Evolutionary conservation across 2,329 filamentous ascomycete genomes (phyloP).

Genomic region (Ophiostoma ips): DNA sequence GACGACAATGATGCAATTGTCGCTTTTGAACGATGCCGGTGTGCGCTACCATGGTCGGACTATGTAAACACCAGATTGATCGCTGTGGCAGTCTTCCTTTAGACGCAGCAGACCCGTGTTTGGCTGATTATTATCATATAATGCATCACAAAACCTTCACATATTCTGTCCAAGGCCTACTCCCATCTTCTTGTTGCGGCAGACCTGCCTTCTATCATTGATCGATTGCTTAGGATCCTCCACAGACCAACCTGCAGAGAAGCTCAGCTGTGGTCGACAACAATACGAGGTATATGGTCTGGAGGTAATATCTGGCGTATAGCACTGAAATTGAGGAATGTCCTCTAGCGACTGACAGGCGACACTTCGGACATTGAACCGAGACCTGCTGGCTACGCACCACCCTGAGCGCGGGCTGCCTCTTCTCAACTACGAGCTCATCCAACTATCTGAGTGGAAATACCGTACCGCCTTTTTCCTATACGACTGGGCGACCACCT

Average conservation of each 20-base stretch:
- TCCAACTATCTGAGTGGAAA: constrained; percentile 35
- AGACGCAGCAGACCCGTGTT: no score
- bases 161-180: constrained; percentile 34
- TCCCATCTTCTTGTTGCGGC: constrained; percentile 39
- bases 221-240: constrained; percentile 44
- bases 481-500: constrained; percentile 27
- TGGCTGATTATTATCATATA: no score
- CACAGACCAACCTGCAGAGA: constrained; percentile 41
- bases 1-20: no score
- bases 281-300: constrained; percentile 7
- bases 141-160: constrained; percentile 33
- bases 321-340: no score
- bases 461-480: constrained; percentile 43
- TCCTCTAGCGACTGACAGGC: constrained; percentile 28
- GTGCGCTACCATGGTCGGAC: no score
- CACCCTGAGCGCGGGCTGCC: constrained; percentile 38
- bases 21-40: no score
- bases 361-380: constrained; percentile 27
- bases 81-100: no score
- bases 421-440: constrained; percentile 34
- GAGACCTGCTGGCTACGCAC: constrained; percentile 28
- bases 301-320: no score
- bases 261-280: constrained; percentile 36
- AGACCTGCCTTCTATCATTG: constrained; percentile 43
- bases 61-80: no score